These are phyloP conservation scores for Pleurotus eryngii DNA, from an alignment of 768 basidiomycete genomes.

Conservation along the genomic window DNA sequence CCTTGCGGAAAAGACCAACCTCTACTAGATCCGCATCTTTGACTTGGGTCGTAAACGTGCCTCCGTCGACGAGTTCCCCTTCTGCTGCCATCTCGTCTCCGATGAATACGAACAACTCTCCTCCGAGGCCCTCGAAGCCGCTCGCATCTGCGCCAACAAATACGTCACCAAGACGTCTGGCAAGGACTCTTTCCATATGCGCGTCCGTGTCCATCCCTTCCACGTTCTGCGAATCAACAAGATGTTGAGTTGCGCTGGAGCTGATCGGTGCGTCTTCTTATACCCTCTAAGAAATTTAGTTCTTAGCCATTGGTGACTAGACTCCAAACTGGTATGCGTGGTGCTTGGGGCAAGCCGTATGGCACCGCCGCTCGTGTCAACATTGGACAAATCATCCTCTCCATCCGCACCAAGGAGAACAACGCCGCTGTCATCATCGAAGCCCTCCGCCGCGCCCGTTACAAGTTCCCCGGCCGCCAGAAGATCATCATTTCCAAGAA, in stretches of 20 bases:
- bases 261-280: slow-evolving; percentile 73
- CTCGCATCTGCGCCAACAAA: slow-evolving; percentile 99
- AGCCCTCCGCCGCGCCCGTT: slow-evolving; percentile 94
- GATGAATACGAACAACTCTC: slow-evolving; percentile 98
- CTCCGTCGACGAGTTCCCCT: slow-evolving; percentile 96
- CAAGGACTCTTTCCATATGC: slow-evolving; percentile 98
- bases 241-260: slow-evolving; percentile 99
- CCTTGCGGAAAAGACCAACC: too few species aligned
- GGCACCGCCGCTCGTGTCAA: slow-evolving; percentile 94
- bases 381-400: slow-evolving; percentile 92
- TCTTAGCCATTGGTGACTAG: slow-evolving; percentile 29
- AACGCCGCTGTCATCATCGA: slow-evolving; percentile 91
- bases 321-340: slow-evolving; percentile 97
- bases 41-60: slow-evolving; percentile 96
- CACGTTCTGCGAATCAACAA: slow-evolving; percentile 99
- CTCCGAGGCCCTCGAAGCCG: slow-evolving; percentile 94
- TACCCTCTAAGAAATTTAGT: neutral
- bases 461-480: slow-evolving; percentile 99
- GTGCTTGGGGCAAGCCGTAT: slow-evolving; percentile 99
- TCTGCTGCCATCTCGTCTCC: slow-evolving; percentile 94
- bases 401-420: slow-evolving; percentile 85
- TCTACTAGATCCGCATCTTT: slow-evolving; percentile 87
- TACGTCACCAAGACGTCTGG: slow-evolving; percentile 97
- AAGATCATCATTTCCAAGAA: slow-evolving; percentile 97
- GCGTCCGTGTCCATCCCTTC: slow-evolving; percentile 97